Evolutionary conservation across 371 early-diverging fungal genomes (phyloP).

Genomic region (Rhizomucor pusillus): DNA sequence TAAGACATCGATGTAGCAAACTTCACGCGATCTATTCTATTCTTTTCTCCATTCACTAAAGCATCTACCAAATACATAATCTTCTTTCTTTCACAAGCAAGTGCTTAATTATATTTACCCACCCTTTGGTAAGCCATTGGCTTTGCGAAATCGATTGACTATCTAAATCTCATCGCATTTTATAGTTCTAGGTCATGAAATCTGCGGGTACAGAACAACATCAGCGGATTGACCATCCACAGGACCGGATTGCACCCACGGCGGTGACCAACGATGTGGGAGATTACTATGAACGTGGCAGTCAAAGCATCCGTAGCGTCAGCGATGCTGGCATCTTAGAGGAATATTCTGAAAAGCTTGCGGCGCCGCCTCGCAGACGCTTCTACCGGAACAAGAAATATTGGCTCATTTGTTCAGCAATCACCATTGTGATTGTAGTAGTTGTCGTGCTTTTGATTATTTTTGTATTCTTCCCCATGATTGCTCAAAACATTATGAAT

Average conservation of each 20-base stretch:
- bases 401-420: constrained; percentile 49
- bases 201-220: no score
- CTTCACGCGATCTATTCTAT: no score
- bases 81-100: no score
- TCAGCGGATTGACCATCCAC: background rate
- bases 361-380: constrained; percentile 17
- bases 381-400: constrained; percentile 52
- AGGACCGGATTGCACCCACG: no score
- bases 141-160: no score
- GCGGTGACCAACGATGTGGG: background rate
- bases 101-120: no score
- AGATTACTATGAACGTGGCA: background rate
- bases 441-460: constrained; percentile 44
- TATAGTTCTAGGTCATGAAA: no score
- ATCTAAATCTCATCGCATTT: no score
- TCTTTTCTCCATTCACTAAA: no score
- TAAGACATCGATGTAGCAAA: no score
- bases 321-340: constrained; percentile 19
- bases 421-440: constrained; percentile 33
- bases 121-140: no score
- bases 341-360: constrained; percentile 28
- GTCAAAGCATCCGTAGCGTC: background rate
- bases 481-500: constrained; percentile 52
- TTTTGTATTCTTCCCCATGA: constrained; percentile 51
- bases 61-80: no score